Base-by-base conservation (phyloP, 2,329 filamentous ascomycete species). In the Botrytis paeoniae region DNA sequence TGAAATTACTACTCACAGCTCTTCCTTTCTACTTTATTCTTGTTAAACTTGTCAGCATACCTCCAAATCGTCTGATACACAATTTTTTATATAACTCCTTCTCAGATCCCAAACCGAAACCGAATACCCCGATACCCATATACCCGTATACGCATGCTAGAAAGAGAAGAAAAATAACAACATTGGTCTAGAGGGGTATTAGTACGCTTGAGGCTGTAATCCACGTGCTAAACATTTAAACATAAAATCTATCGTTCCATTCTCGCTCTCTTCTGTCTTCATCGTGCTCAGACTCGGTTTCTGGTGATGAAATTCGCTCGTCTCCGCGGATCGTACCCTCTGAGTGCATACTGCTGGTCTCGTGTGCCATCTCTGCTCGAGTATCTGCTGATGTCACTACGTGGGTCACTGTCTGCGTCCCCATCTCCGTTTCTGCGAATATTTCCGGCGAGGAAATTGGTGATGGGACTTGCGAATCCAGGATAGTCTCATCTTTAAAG, bases 101-200 rank as follows among this genome's bases (percentile, higher is more conserved):
- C 48, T 66, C 43, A 39, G 41, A 64, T 62, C n/a, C 69, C 29
- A 54, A 69, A 39, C 54, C 51, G 61, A 54, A 60, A 22, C 54
- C 25, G 41, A n/a, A n/a, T 48, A 64, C 39, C 59, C 41, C 16
- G 7, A 35, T 39, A 39, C 22, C 60, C 43, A 64, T 64, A 48
- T 32, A 29, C 16, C 60, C 43, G 39, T 64, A 39, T 51, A 70
- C 48, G 35, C 51, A 59, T 71, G 39, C 48, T 57, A 41, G 25
- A 57, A 59, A 66, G 29, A 66, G n/a, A 59, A 3, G n/a, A 65
- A 65, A 61, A 16, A 61, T 9, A 37, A 45, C 20, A 61, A 74
- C 35, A 57, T 14, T 60, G 29, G 20, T 60, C 64, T 69, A 57
- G 35, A 71, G 61, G 75, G 75, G 74, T 76, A 76, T 75, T 74